These are phyloP conservation scores for Croton setiger DNA, from an alignment of 441 rosid species.

Conservation along the genomic window DNA sequence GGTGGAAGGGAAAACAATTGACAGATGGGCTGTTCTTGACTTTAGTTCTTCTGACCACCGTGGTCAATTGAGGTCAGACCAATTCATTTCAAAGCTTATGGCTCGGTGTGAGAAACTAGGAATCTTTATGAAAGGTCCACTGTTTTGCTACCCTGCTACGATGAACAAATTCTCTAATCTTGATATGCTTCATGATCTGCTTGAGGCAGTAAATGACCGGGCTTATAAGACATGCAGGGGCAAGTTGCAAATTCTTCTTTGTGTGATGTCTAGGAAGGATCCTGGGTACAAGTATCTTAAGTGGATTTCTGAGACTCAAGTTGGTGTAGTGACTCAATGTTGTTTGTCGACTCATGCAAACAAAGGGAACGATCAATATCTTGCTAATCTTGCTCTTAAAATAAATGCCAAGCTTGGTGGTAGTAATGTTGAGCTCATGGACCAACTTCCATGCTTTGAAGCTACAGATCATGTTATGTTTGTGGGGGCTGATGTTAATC, in stretches of 20 bases:
- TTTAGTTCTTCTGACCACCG: constrained; percentile 46
- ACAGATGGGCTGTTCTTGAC: constrained; percentile 71
- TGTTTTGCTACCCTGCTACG: constrained; percentile 23
- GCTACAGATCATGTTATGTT: constrained; percentile 60
- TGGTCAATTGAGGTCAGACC: constrained; percentile 16
- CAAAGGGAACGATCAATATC: constrained; percentile 53
- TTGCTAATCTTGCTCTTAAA: constrained; percentile 70
- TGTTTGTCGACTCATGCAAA: constrained; percentile 49
- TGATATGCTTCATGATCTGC: constrained; percentile 38
- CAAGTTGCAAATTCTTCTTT: constrained; percentile 49
- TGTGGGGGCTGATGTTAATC: constrained; percentile 83
- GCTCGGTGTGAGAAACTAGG: constrained; percentile 55
- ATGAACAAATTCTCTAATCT: constrained; percentile 48
- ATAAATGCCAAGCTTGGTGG: constrained; percentile 94
- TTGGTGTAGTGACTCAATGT: constrained; percentile 80
- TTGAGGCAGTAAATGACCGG: constrained; percentile 29
- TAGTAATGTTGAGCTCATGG: constrained; percentile 63
- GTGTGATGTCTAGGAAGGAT: constrained; percentile 64
- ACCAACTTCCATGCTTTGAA: constrained; percentile 40
- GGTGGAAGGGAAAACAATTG: constrained; percentile 57
- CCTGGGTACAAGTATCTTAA: constrained; percentile 76
- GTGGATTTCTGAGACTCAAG: constrained; percentile 69
- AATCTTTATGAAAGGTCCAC: constrained; percentile 50
- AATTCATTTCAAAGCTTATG: constrained; percentile 41
- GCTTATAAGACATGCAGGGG: constrained; percentile 30